These are phyloP conservation scores for Arctostaphylos glauca DNA, from an alignment of 148 eudicot species.

Conservation along the genomic window DNA sequence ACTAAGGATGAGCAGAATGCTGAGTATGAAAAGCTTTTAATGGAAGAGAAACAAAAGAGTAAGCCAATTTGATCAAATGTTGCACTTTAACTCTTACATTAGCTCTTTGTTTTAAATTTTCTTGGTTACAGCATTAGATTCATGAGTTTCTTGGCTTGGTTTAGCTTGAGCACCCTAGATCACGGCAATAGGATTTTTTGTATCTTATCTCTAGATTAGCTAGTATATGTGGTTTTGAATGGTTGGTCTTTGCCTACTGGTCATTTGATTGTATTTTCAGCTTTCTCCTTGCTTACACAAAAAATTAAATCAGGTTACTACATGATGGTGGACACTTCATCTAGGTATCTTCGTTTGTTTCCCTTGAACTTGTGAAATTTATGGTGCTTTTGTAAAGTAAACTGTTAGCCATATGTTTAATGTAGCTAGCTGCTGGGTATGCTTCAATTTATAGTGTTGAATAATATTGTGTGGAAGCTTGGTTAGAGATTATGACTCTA, in stretches of 20 bases:
- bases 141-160: neutral
- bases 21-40: conserved; percentile 44
- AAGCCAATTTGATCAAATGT: conserved; percentile 27
- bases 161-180: neutral
- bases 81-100: neutral
- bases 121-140: neutral
- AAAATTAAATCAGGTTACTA: neutral
- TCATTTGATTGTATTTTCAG: neutral
- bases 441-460: neutral
- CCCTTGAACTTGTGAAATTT: neutral
- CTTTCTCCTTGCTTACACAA: neutral
- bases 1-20: conserved; percentile 44
- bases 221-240: neutral
- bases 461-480: too few species aligned
- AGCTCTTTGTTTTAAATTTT: neutral
- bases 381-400: neutral
- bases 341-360: neutral
- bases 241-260: neutral
- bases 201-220: neutral
- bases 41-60: conserved; percentile 70
- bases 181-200: neutral
- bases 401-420: neutral
- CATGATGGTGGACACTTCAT: neutral
- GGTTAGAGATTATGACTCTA: too few species aligned
- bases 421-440: neutral